Base-by-base conservation (phyloP, 371 early-diverging fungal species). In the Mucor velutinosus region DNA sequence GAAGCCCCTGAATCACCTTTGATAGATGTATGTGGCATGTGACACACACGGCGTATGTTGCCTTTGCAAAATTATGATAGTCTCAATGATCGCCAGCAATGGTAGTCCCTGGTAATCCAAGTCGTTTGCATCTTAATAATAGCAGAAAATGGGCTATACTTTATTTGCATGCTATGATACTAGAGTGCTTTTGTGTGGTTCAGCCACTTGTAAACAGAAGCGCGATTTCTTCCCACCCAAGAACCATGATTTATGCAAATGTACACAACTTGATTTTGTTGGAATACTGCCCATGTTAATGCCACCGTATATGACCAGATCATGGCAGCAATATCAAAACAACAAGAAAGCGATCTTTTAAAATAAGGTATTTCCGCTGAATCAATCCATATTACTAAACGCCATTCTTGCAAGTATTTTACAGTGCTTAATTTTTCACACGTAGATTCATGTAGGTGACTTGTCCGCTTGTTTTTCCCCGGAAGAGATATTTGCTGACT, bases 401-500 rank as follows among this genome's bases (percentile, higher is more conserved):
- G 25, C 39, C 41, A 21, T 23, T 51, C 14, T 51, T 51, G 21
- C 12, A 23, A 12, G 51, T 25, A 25, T 51, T 23, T 7, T 51
- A 23, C 17, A 60, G 29, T 19, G 43, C 45, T n/a, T 60, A 21
- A 60, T 41, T 29, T 60, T 60, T 60, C 61, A 60, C 61, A 60
- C 61, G 61, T 29, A 45, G n/a, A 32, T 45, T 27, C 25, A 19
- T 23, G 51, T 23, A 35, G 32, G 58, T 58, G 58, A 58, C 58
- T 58, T 32, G 57, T 56, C 29, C n/a, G 32, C 29, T 56, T 1
- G 58, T 32, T 58, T 32, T 58, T 32, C 37, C 32, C 37, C 58
- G 23, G 37, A 35, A 29, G 15, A 49, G 17, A 62, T 58, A 45
- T 32, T 58, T 58, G 65, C 65, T 47, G 58, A 63, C 64, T 58